These are phyloP conservation scores for Tilletia caries DNA, from an alignment of 1,284 basidiomycete species.

Conservation along the genomic window DNA sequence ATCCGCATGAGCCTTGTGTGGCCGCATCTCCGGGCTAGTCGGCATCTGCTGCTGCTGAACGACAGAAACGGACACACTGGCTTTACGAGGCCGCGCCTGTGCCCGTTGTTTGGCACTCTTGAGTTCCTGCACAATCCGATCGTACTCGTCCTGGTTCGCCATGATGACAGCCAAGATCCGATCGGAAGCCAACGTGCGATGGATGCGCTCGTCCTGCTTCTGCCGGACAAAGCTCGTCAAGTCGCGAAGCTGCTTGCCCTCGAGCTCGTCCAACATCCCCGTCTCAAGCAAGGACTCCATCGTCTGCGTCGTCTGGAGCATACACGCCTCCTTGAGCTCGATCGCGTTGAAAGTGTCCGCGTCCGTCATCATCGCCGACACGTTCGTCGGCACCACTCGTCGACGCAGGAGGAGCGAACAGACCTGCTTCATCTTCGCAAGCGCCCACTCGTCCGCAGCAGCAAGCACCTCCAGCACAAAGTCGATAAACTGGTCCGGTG, in stretches of 20 bases:
- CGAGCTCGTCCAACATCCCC: slow-evolving; percentile 70
- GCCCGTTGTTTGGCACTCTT: slow-evolving; percentile 29
- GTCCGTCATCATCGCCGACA: slow-evolving; percentile 75
- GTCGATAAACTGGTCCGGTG: slow-evolving; percentile 74
- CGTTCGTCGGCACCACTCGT: slow-evolving; percentile 72
- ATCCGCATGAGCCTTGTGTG: slow-evolving; percentile 35
- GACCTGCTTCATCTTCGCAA: slow-evolving; percentile 77
- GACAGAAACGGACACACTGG: slow-evolving; percentile 36
- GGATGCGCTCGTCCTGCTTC: slow-evolving; percentile 68
- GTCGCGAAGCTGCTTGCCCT: slow-evolving; percentile 66
- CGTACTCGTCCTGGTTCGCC: background rate
- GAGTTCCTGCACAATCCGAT: slow-evolving; percentile 3
- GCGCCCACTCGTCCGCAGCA: slow-evolving; percentile 80
- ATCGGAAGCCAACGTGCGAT: slow-evolving; percentile 60
- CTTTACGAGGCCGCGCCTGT: slow-evolving; percentile 34
- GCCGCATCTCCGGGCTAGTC: slow-evolving; percentile 29
- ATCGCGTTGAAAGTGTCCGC: slow-evolving; percentile 74
- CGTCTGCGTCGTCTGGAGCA: slow-evolving; percentile 74
- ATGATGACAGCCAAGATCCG: background rate
- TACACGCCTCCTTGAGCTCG: slow-evolving; percentile 69
- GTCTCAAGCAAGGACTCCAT: slow-evolving; percentile 84
- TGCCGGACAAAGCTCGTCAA: slow-evolving; percentile 65
- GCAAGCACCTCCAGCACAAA: slow-evolving; percentile 84
- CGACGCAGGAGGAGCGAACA: slow-evolving; percentile 63
- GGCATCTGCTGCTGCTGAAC: slow-evolving; percentile 49